Evolutionary conservation across 331 rosid genomes (phyloP), one percentile per base, ranked within the genome.

Genomic region (Dryas integrifolia): DNA sequence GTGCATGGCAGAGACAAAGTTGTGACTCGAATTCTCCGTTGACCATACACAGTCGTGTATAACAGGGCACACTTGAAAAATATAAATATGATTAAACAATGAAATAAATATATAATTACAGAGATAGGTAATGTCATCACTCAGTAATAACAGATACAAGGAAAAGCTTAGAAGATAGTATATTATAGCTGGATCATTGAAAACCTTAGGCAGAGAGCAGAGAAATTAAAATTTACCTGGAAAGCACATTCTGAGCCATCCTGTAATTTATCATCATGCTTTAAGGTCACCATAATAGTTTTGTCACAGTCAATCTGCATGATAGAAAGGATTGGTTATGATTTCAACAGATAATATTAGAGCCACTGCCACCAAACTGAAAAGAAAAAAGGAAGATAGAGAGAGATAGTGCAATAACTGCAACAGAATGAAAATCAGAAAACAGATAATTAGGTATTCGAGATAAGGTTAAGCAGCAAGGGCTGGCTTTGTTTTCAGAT

Each of bases 231-330:
- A 58, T 45, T 58, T 89, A 92, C 99, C 99, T 95, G 99, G 85
- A 95, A 87, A 79, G 96, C 79, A 84, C 97, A 95, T 82, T 95
- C 99, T 58, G 96, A 86, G 76, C 99, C 99, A 82, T 95, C 99
- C 83, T 89, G 97, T 77, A 95, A 88, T 85, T 95, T 95, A 75
- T 95, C 99, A 71, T 95, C 99, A 10, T 95, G 97, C 81, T 95
- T 95, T 77, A 95, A 76, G 60, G 90, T 83, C 68, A 89, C 99
- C 96, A 95, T 85, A 74, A 95, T 83, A 77, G 92, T 85, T 78
- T 95, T 95, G 86, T 95, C 98, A 76, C 96, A 95, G 79, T 95
- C 98, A 82, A 95, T 89, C 98, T 95, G 93, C 79, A 84, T 8
- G 18, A 21, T 6, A n/a, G 57, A 12, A 57, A 13, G n/a, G 16